Evolutionary conservation across 2,329 filamentous ascomycete genomes (phyloP), one percentile per base, ranked within the genome.

Genomic region (Calonectria fujianensis): DNA sequence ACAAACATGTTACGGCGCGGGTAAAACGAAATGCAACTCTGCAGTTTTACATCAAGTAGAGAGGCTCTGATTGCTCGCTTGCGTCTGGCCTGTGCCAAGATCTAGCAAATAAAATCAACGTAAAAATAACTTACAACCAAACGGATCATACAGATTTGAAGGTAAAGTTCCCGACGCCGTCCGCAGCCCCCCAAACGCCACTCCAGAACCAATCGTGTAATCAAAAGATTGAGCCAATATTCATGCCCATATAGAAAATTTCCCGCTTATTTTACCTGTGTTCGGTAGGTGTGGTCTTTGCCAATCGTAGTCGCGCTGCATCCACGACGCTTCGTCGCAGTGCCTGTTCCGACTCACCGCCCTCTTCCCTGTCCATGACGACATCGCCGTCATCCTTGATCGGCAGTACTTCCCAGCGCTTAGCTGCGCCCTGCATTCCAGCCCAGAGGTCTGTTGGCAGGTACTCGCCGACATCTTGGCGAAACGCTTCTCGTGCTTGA

Each of bases 371-470:
- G 39, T 64, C 66, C 6, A 37, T 37, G 31, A 59, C 59, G 9
- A 32, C 57, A 16, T 73, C 74, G 35, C 54, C 77, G 0, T 75
- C 78, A 0, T 71, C 75, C 9, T 82, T 80, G 0, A 87, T 82
- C 0, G 85, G 84, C 2, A 88, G 83, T 3, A 91, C 85, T 48
- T 88, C 87, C 87, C 88, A 91, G 70, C 85, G 88, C 74, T 85
- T 88, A 78, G 90, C 90, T 32, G 88, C 89, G n/a, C 87, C 89
- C 76, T 90, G 91, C 84, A 97, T 90, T 1, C 93, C 94, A 0
- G 93, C 93, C 95, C 96, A 98, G 29, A 98, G 91, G 83, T 98
- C 96, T 0, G 93, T 93, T 0, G 97, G 97, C 14, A 99, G 85
- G 82, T 93, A 98, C 77, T 97, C 95, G 10, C 96, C 96, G 16